phyloP scores from a whole-genome alignment of 805 yeast genomes.

The Kuraishia piskuri region DNA sequence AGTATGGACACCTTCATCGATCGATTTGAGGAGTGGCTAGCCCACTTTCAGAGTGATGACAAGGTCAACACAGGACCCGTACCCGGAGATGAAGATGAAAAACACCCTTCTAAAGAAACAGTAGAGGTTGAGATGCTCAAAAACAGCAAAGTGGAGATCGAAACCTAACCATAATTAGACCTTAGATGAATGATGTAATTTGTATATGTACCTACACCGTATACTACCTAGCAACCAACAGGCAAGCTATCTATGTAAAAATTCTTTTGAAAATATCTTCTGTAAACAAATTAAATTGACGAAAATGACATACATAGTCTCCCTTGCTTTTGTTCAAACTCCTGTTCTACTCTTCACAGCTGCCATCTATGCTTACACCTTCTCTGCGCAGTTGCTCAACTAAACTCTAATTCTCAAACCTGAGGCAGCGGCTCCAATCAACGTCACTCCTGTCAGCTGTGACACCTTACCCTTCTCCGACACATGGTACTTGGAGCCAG shows the following conservation, averaged over 20 bases:
- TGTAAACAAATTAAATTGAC: not conserved
- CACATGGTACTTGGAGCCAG: slow-evolving; percentile 81
- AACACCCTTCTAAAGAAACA: not conserved
- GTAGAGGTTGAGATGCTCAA: not conserved
- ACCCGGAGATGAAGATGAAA: not conserved
- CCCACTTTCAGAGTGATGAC: not conserved
- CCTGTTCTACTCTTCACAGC: not conserved
- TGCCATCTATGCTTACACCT: not conserved
- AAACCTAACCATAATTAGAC: not conserved
- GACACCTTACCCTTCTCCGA: slow-evolving; percentile 75
- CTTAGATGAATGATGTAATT: not conserved
- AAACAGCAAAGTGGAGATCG: not conserved
- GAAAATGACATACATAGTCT: not conserved
- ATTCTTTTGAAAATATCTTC: too few relatives aligned
- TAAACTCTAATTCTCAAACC: slow-evolving; percentile 55
- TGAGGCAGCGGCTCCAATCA: slow-evolving; percentile 86
- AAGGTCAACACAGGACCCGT: not conserved
- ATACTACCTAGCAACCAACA: not conserved
- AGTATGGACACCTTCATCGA: slow-evolving; percentile 13
- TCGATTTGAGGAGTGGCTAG: slow-evolving; percentile 15
- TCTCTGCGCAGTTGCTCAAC: not conserved
- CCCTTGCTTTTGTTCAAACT: not conserved
- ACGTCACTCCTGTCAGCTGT: slow-evolving; percentile 63
- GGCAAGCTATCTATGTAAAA: too few relatives aligned
- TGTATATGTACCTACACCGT: not conserved